Evolutionary conservation across 805 yeast genomes (phyloP), one percentile per base, ranked within the genome.

Genomic region (Hagleromyces aurorensis): DNA sequence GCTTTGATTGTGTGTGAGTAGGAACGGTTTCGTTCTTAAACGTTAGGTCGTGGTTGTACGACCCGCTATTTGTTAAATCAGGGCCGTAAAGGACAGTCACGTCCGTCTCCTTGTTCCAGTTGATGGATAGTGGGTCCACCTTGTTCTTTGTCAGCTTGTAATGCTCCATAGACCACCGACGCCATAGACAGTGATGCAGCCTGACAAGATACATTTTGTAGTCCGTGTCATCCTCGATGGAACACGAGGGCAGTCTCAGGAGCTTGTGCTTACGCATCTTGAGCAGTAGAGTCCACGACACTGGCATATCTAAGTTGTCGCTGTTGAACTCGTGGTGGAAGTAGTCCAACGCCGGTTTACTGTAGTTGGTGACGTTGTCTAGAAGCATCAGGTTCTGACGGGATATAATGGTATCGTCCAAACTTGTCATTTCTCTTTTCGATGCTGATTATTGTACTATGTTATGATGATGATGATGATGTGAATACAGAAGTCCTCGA

Each of bases 31-130:
- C n/a, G n/a, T n/a, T n/a, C 7, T 21, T 14, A n/a, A 26, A 9
- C n/a, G 21, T 16, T 14, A 15, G 17, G 12, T 13, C 17, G 9
- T 23, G 14, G 8, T 27, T 29, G 15, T 27, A n/a, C n/a, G n/a
- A n/a, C n/a, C n/a, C n/a, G n/a, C n/a, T n/a, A n/a, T n/a, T 26
- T 7, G 44, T 30, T 19, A 55, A 37, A 34, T 50, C 44, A 9
- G 98, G 98, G 1, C 98, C 98, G 58, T 87, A 91, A 6, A 89
- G 69, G 86, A 96, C 89, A 1, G 96, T 85, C 15, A 89, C 89
- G 50, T 89, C 98, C 45, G 75, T 75, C 44, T 87, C 96, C 59
- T 91, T 91, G 36, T 80, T 74, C 98, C 98, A 89, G 57, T 91
- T 87, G 32, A 89, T 78, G 16, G 69, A 67, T 39, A 83, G 80